Percentiles rank a stretch among this genome's conserved stretches.
These are phyloP conservation scores for Inga leiocalycina DNA, from an alignment of 306 rosid species.

Conservation along the genomic window DNA sequence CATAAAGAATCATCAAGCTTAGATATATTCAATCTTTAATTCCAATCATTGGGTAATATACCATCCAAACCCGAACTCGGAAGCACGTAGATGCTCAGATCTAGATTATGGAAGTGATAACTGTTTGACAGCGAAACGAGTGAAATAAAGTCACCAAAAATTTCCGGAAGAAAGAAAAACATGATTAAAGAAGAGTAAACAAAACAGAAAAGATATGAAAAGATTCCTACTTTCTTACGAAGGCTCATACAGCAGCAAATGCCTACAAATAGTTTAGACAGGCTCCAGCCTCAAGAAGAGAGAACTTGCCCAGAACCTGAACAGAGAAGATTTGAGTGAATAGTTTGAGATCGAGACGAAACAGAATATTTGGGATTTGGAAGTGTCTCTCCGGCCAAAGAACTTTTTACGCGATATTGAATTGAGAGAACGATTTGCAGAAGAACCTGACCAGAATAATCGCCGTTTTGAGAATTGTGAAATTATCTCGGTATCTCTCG, in stretches of 20 bases:
- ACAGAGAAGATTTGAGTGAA: not conserved
- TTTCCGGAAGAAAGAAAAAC: not conserved
- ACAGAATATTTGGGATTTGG: not conserved
- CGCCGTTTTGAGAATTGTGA: not conserved
- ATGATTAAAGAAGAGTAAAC: not conserved
- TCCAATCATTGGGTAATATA: not conserved
- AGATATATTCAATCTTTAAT: not conserved
- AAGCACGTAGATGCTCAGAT: constrained; percentile 39
- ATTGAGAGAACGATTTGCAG: not conserved
- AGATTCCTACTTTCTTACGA: constrained; percentile 10
- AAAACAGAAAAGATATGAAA: not conserved
- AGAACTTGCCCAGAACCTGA: not conserved
- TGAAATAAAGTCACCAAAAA: not conserved
- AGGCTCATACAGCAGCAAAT: not conserved
- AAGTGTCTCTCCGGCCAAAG: not conserved
- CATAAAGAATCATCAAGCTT: constrained; percentile 8
- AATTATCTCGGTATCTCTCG: too few relatives aligned
- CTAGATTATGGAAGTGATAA: constrained; percentile 15
- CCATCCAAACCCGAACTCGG: not conserved
- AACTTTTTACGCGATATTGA: not conserved
- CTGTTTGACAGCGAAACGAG: not conserved
- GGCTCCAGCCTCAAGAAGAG: not conserved
- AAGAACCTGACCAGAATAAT: not conserved
- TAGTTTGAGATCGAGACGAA: not conserved
- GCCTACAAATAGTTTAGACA: not conserved